A percentile compares a stretch with the other conserved stretches of the same genome.
phyloP scores from a whole-genome alignment of 1,284 basidiomycete species.

The Ganoderma lingzhi region DNA sequence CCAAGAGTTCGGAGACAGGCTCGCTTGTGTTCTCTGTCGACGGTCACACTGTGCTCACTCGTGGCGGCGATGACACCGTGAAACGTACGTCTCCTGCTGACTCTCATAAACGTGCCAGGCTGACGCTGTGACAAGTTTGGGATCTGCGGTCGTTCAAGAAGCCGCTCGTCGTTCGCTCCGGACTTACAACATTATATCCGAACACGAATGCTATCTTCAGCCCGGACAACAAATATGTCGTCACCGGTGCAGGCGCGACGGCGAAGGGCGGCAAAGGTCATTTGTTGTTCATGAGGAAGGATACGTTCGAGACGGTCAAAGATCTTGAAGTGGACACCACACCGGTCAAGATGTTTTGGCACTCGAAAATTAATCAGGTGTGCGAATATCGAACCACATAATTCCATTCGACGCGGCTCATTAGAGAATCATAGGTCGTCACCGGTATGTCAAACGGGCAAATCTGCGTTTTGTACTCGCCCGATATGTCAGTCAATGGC shows the following conservation, averaged over 20 bases:
- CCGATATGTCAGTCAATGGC: constrained; percentile 87
- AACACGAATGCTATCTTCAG: constrained; percentile 94
- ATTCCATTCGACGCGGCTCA: constrained; percentile 1
- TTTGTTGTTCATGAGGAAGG: constrained; percentile 77
- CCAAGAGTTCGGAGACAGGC: constrained; percentile 84
- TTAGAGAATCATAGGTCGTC: constrained; percentile 67
- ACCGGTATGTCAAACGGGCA: constrained; percentile 88
- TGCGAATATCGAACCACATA: constrained; percentile 34
- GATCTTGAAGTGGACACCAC: constrained; percentile 73
- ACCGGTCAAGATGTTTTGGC: constrained; percentile 92
- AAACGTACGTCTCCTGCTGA: constrained; percentile 73
- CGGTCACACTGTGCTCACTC: constrained; percentile 80
- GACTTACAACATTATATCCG: constrained; percentile 83
- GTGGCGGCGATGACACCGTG: constrained; percentile 94
- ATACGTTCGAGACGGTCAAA: constrained; percentile 73
- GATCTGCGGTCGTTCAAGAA: constrained; percentile 90
- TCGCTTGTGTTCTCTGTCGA: constrained; percentile 88
- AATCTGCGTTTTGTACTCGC: constrained; percentile 92
- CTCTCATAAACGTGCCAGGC: constrained; percentile 10
- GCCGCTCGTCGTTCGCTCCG: constrained; percentile 74
- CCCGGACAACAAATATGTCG: constrained; percentile 86
- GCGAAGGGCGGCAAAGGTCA: constrained; percentile 74
- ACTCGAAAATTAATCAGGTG: constrained; percentile 97
- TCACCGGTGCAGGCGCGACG: constrained; percentile 81
- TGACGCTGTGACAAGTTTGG: constrained; percentile 75